Conservation (phyloP, 2,329 filamentous ascomycete genomes). For the Dothideomycetes sp. region DNA sequence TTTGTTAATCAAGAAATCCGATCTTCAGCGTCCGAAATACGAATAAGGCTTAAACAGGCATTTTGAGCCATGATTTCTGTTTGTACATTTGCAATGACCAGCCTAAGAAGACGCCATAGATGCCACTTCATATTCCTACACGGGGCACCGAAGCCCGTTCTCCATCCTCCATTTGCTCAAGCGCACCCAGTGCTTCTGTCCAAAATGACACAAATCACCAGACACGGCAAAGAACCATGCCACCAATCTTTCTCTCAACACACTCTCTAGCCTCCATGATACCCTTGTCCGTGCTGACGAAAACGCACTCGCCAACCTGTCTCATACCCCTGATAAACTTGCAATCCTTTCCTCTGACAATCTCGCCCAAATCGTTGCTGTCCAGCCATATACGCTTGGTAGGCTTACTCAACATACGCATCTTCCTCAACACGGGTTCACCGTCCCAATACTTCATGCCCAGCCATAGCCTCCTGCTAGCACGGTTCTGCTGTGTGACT, state of each 20-base stretch:
- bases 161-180: not conserved
- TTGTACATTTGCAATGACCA: not conserved
- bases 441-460: constrained; percentile 85
- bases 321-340: constrained; percentile 62
- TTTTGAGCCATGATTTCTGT: not conserved
- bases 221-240: constrained; percentile 66
- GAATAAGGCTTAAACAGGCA: not conserved
- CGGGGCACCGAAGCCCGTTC: not conserved
- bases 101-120: not conserved
- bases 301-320: constrained; percentile 71
- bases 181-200: no score
- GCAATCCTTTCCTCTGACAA: constrained; percentile 60
- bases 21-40: no score
- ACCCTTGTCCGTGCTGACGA: constrained; percentile 66
- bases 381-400: constrained; percentile 62
- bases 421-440: constrained; percentile 62
- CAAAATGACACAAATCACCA: constrained; percentile 26
- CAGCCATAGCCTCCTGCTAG: constrained; percentile 71
- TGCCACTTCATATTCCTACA: not conserved
- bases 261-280: constrained; percentile 77
- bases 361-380: constrained; percentile 49
- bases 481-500: constrained; percentile 50
- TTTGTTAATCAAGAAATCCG: no score
- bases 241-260: constrained; percentile 70
- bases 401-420: constrained; percentile 62